Evolutionary conservation across 2,329 filamentous ascomycete species (phyloP).

Genomic region (Podosphaera leucotricha): DNA sequence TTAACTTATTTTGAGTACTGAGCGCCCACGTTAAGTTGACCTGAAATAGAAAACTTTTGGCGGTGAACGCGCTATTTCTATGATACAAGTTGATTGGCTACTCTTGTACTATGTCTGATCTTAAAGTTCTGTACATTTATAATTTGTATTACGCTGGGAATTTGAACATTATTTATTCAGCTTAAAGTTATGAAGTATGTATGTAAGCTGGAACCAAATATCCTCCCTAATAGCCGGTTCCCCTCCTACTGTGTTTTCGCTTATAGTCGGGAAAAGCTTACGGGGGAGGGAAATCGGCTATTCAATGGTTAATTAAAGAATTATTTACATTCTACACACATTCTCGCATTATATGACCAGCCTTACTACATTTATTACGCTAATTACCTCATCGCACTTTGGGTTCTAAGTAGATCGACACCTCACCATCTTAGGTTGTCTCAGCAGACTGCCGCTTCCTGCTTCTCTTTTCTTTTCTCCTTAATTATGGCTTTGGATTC

Average conservation of each 20-base stretch:
- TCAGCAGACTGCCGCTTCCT: neutral
- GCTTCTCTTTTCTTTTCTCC: slow-evolving; percentile 2
- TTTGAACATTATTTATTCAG: neutral
- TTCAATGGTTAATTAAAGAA: neutral
- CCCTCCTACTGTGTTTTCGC: too few relatives aligned
- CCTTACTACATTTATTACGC: slow-evolving; percentile 4
- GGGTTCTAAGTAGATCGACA: neutral
- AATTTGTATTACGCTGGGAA: neutral
- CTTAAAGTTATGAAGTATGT: neutral
- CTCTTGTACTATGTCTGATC: neutral
- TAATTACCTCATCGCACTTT: neutral
- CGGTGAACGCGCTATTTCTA: neutral
- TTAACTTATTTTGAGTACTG: neutral
- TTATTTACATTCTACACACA: slow-evolving; percentile 3
- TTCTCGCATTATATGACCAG: slow-evolving; percentile 5
- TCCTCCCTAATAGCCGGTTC: too few relatives aligned
- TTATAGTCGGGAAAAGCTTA: too few relatives aligned
- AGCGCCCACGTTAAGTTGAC: neutral
- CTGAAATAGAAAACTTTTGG: neutral
- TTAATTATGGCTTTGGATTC: slow-evolving; percentile 4
- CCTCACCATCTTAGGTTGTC: neutral
- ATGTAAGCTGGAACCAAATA: too few relatives aligned
- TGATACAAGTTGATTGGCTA: neutral
- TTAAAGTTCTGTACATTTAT: neutral
- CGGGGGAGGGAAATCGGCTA: neutral